A percentile compares a stretch with the other conserved stretches of the same genome.
These are phyloP conservation scores for Kodamaea jinghongensis DNA, from an alignment of 805 yeast species.

Conservation along the genomic window DNA sequence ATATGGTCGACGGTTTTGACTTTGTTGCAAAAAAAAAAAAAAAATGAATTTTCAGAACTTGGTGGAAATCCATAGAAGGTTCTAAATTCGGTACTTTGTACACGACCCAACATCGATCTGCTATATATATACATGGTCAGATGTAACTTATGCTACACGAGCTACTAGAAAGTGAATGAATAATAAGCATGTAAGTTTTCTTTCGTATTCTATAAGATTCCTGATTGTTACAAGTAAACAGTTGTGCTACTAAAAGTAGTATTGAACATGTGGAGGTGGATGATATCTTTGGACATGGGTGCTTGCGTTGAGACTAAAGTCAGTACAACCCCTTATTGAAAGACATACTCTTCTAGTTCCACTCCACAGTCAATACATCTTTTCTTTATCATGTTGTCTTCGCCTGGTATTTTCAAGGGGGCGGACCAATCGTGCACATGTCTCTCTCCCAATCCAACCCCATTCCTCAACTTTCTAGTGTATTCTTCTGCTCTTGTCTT, in stretches of 20 bases:
- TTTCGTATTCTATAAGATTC: too few species aligned
- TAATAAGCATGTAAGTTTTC: not conserved
- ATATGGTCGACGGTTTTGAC: slow-evolving; percentile 2
- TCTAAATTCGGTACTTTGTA: slow-evolving; percentile 2
- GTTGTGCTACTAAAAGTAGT: too few species aligned
- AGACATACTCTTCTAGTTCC: slow-evolving; percentile 71
- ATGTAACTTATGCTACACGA: slow-evolving; percentile 50
- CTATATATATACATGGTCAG: slow-evolving; percentile 37
- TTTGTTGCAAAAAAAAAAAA: slow-evolving; percentile 8
- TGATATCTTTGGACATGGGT: too few species aligned
- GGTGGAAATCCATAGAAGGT: slow-evolving; percentile 10
- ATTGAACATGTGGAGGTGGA: too few species aligned
- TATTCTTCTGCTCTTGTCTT: slow-evolving; percentile 89
- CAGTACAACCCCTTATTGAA: too few species aligned
- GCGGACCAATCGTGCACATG: slow-evolving; percentile 79
- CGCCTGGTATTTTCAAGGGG: slow-evolving; percentile 45
- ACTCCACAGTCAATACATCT: slow-evolving; percentile 81
- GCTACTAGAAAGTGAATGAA: not conserved
- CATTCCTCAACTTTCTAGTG: slow-evolving; percentile 66
- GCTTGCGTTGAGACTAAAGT: too few species aligned
- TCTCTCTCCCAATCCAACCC: slow-evolving; percentile 49
- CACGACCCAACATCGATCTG: slow-evolving; percentile 6
- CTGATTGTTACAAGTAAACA: too few species aligned
- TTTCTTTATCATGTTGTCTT: slow-evolving; percentile 42
- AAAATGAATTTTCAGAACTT: slow-evolving; percentile 8